Evolutionary conservation across 306 rosid genomes (phyloP).

Genomic region (Castanea crenata): DNA sequence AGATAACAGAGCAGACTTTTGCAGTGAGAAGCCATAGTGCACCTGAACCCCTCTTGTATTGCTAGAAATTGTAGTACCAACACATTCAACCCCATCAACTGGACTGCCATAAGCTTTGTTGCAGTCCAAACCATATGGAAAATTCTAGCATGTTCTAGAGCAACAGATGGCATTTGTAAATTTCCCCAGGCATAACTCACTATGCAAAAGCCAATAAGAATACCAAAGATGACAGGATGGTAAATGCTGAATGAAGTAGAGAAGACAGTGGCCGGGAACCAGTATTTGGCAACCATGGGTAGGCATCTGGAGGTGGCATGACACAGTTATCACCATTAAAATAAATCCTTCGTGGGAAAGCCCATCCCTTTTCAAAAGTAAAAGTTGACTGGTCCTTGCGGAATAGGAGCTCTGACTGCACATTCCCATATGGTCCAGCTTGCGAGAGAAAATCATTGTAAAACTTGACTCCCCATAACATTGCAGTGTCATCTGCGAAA

Average conservation of each 20-base stretch:
- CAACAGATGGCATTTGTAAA: conserved; percentile 9
- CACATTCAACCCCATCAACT: conserved; percentile 14
- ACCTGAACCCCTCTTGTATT: conserved; percentile 15
- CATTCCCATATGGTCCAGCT: conserved; percentile 87
- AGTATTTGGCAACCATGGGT: conserved; percentile 90
- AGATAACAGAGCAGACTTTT: conserved; percentile 19
- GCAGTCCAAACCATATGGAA: conserved; percentile 13
- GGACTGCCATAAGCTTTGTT: conserved; percentile 22
- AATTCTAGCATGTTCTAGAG: conserved; percentile 11
- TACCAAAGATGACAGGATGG: conserved; percentile 47
- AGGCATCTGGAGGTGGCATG: conserved; percentile 96
- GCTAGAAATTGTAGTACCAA: conserved; percentile 23
- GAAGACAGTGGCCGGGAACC: conserved; percentile 44
- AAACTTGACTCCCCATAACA: conserved; percentile 91
- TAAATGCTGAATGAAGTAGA: conserved; percentile 30
- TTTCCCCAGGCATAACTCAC: conserved; percentile 11
- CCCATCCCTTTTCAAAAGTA: conserved; percentile 97
- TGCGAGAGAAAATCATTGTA: conserved; percentile 79
- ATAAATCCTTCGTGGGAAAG: conserved; percentile 91
- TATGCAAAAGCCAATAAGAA: conserved; percentile 42
- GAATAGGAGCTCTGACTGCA: conserved; percentile 88
- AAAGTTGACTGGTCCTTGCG: conserved; percentile 78
- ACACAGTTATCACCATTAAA: conserved; percentile 84
- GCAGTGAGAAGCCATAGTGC: conserved; percentile 16
- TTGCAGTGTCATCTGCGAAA: conserved; percentile 89